Evolutionary conservation across 1,284 basidiomycete species (phyloP), one percentile per base, ranked within the genome.

Genomic region (Ustanciosporium gigantosporum): DNA sequence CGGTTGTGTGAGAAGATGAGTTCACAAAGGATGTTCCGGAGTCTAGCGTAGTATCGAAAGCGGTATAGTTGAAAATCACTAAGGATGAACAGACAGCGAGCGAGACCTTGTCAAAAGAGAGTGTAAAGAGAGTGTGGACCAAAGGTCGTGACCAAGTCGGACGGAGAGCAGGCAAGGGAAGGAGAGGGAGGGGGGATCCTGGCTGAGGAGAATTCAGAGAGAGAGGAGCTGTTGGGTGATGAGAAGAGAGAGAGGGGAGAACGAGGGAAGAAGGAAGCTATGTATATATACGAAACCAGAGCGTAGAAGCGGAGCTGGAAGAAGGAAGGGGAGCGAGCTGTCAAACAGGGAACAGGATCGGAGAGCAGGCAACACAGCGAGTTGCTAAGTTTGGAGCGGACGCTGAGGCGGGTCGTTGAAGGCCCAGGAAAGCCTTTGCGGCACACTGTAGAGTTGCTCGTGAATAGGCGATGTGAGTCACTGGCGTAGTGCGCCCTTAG

Each of bases 201-300:
- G 27, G 27, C 27, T 29, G n/a, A n/a, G n/a, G 15, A 17, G 15
- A 17, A n/a, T 11, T 36, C 13, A 17, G 15, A 36, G 34, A 36
- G 34, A 36, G 34, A 36, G 16, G 34, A 36, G 34, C n/a, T 29
- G 27, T 11, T 29, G 27, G 27, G 34, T 36, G 34, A 20, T n/a
- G 16, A 36, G 34, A 36, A 36, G 16, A 17, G 15, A 13, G 8
- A 17, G 27, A 29, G 27, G 27, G n/a, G 27, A 29, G 9, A 17
- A 17, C 34, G 16, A 36, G 34, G 16, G 19, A 17, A n/a, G 27
- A n/a, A 29, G 11, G n/a, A n/a, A 9, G n/a, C 11, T 11, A 29
- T 29, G 27, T n/a, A 29, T 29, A n/a, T n/a, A 11, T 11, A 29
- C n/a, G 9, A 11, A 29, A n/a, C n/a, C 27, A 11, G 27, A n/a